Base-by-base conservation (phyloP, 2,329 filamentous ascomycete species). In the Chaetomiaceae sp. region DNA sequence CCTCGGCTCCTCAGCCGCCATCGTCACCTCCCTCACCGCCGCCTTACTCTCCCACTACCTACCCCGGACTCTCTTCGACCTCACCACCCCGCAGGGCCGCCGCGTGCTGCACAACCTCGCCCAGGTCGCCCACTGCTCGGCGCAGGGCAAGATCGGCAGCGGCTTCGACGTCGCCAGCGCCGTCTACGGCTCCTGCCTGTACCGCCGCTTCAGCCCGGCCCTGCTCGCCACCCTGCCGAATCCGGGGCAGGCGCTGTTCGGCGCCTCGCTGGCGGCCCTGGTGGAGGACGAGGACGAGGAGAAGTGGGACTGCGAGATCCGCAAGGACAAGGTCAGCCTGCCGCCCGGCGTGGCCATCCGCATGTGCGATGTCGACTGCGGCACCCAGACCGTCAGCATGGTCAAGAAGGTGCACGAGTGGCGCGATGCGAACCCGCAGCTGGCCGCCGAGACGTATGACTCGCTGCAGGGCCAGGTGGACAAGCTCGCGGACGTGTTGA, bases 351-450 rank as follows among this genome's bases (percentile, higher is more conserved):
- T 95, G 59, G 79, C 86, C 20, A 75, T 97, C 58, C 81, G 95
- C 54, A 93, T 99, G 85, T 96, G 90, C 64, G 93, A 99, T 65
- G 93, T 99, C 6, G 89, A 95, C 66, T 96, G 91, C 65, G 93
- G 93, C 27, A 92, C 86, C 43, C 82, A 95, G 72, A 97, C 92
- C 7, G 91, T 95, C 0, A 81, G 89, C 13, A 97, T 99, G 93
- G 93, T 96, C 33, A 95, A 92, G 72, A 81, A 88, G 65, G 88
- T 99, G 13, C 76, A 97, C 3, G 78, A 79, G 27, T 99, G 93
- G 93, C 77, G 87, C 45, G 79, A 80, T 44, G 69, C 77, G 42
- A 81, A 89, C 17, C 70, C 75, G 0, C 75, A 76, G 3, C 79
- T 76, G n/a, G 84, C 90, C 2, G 79, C 81, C 55, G 62, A 68